A percentile compares a stretch with the other conserved stretches of the same genome.
These are phyloP conservation scores for Viridothelium virens DNA, from an alignment of 495 filamentous ascomycete genomes.

Conservation along the genomic window DNA sequence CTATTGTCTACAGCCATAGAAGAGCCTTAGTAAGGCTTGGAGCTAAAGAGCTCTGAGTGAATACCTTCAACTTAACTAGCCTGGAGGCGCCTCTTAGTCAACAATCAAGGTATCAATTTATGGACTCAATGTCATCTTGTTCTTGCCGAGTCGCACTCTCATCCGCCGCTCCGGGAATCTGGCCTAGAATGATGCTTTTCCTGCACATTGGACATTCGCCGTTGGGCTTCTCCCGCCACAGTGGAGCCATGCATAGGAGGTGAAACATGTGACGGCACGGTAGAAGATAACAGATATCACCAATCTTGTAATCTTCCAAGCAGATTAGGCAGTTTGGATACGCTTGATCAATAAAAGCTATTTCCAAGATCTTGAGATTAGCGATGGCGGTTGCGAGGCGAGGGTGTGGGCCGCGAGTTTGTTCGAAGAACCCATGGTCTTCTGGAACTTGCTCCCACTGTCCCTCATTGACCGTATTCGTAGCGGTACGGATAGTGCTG, in stretches of 20 bases:
- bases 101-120: no score
- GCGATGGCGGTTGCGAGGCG: background rate
- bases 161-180: background rate
- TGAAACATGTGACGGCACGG: background rate
- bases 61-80: no score
- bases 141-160: background rate
- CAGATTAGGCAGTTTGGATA: background rate
- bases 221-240: background rate
- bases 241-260: background rate
- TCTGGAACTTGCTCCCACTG: background rate
- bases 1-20: no score
- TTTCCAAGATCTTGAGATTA: background rate
- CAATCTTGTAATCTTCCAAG: background rate
- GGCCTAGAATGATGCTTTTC: background rate
- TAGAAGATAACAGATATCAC: background rate
- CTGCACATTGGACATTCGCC: slow-evolving; percentile 3
- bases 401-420: background rate
- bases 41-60: no score
- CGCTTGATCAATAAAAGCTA: background rate
- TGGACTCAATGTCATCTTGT: no score
- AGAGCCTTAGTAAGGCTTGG: no score
- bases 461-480: background rate
- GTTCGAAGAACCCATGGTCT: background rate
- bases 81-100: no score
- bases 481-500: background rate